phyloP scores from a whole-genome alignment of 208 protist species.

The Leptomonas seymouri region DNA sequence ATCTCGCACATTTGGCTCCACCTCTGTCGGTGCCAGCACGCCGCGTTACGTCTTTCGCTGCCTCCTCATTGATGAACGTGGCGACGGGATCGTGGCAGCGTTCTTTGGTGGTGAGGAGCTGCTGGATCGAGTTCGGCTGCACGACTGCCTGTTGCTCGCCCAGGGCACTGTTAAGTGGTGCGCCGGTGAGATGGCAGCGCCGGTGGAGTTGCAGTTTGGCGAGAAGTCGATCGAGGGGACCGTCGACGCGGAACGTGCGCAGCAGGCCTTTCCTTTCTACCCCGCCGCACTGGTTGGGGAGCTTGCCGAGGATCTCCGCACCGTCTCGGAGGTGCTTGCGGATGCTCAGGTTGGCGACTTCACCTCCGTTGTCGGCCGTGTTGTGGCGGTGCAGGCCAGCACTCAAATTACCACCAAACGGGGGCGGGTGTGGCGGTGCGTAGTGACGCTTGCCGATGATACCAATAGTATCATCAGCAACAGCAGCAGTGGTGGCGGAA shows the following conservation, averaged over 20 bases:
- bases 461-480: neutral
- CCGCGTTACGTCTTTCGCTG: conserved; percentile 41
- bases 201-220: conserved; percentile 47
- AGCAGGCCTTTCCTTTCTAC: conserved; percentile 33
- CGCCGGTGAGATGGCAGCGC: conserved; percentile 31
- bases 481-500: too few relatives aligned
- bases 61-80: conserved; percentile 56
- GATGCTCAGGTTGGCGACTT: conserved; percentile 41
- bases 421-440: conserved; percentile 54
- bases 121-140: conserved; percentile 31
- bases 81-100: conserved; percentile 49
- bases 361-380: conserved; percentile 51
- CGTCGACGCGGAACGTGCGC: neutral
- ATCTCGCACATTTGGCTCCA: neutral
- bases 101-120: conserved; percentile 24
- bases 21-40: conserved; percentile 1
- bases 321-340: conserved; percentile 40
- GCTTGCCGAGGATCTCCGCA: conserved; percentile 18
- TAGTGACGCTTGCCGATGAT: conserved; percentile 46
- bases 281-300: conserved; percentile 45
- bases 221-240: conserved; percentile 39
- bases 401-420: conserved; percentile 55
- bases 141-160: conserved; percentile 33
- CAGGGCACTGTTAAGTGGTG: conserved; percentile 40
- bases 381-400: conserved; percentile 28